Conservation (phyloP, 1,284 basidiomycete genomes). For the Fomitopsis betulina region DNA sequence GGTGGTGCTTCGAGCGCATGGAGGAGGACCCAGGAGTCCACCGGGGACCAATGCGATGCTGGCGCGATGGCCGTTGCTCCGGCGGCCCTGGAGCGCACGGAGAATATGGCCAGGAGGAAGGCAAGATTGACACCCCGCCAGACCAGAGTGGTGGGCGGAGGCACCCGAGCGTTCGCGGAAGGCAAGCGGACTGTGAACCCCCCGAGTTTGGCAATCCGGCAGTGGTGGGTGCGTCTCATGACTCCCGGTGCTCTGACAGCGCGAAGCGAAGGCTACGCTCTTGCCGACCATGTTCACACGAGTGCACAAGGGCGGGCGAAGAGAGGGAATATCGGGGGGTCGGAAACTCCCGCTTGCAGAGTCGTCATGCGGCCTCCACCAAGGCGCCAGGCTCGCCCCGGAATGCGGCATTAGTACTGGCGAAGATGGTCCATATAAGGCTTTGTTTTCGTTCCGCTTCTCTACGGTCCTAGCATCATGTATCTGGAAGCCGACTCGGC, state of each 20-base stretch:
- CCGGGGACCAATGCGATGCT: background rate
- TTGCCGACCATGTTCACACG: conserved; percentile 2
- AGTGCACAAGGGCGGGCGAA: background rate
- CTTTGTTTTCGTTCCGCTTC: background rate
- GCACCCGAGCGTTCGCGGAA: conserved; percentile 5
- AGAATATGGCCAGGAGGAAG: background rate
- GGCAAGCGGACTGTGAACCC: background rate
- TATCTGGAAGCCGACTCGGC: background rate
- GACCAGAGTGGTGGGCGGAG: background rate
- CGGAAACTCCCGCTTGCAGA: conserved; percentile 20
- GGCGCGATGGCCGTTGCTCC: background rate
- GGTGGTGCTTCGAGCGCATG: conserved; percentile 1
- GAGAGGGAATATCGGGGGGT: conserved; percentile 10
- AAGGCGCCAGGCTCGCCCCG: conserved; percentile 19
- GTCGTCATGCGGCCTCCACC: conserved; percentile 11
- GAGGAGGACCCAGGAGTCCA: background rate
- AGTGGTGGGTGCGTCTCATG: background rate
- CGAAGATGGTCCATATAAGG: background rate
- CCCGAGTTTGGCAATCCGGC: conserved; percentile 2
- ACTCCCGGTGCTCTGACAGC: background rate
- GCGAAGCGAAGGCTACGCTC: background rate
- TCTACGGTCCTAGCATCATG: background rate
- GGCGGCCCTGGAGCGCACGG: conserved; percentile 1
- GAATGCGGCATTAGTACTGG: conserved; percentile 3
- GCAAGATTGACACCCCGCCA: background rate